Conservation (phyloP, 1,284 basidiomycete genomes). For the Sporisorium scitamineum region DNA sequence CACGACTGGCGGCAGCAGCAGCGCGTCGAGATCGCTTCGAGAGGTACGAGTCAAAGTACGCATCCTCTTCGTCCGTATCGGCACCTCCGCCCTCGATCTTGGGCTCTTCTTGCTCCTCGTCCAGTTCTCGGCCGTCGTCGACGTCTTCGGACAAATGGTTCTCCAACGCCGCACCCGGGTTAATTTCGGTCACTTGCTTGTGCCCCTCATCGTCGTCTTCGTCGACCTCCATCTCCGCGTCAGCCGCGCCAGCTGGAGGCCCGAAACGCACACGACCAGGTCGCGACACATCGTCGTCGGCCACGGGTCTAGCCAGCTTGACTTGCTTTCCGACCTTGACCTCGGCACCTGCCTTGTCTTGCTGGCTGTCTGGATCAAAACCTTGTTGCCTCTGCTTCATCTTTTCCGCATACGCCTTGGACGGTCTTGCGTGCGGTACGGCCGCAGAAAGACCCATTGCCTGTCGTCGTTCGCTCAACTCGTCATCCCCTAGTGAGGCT, state of each 20-base stretch:
- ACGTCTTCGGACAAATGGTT: constrained; percentile 20
- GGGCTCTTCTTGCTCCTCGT: constrained; percentile 46
- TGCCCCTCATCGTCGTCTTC: constrained; percentile 25
- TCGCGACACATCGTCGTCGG: constrained; percentile 39
- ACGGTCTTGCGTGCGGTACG: constrained; percentile 64
- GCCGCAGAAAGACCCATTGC: constrained; percentile 57
- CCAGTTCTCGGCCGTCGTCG: constrained; percentile 77
- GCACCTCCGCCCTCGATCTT: constrained; percentile 50
- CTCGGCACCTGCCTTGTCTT: constrained; percentile 8
- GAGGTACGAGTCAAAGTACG: constrained; percentile 42
- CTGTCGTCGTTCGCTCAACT: constrained; percentile 32
- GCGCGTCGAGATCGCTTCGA: constrained; percentile 23
- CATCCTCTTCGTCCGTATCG: constrained; percentile 75
- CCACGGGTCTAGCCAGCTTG: constrained; percentile 35
- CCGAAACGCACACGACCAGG: constrained; percentile 51
- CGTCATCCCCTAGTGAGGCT: constrained; percentile 53
- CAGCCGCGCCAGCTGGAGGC: constrained; percentile 3
- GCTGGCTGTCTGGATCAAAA: background rate
- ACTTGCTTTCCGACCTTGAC: constrained; percentile 3
- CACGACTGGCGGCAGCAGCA: constrained; percentile 26
- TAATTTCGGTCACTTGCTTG: constrained; percentile 22
- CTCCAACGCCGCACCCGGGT: constrained; percentile 76
- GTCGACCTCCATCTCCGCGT: background rate
- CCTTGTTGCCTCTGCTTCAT: constrained; percentile 42
- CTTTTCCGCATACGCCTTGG: constrained; percentile 65